A percentile compares a stretch with the other conserved stretches of the same genome.
phyloP scores from a whole-genome alignment of 495 filamentous ascomycete genomes.

The Venustampulla echinocandica region DNA sequence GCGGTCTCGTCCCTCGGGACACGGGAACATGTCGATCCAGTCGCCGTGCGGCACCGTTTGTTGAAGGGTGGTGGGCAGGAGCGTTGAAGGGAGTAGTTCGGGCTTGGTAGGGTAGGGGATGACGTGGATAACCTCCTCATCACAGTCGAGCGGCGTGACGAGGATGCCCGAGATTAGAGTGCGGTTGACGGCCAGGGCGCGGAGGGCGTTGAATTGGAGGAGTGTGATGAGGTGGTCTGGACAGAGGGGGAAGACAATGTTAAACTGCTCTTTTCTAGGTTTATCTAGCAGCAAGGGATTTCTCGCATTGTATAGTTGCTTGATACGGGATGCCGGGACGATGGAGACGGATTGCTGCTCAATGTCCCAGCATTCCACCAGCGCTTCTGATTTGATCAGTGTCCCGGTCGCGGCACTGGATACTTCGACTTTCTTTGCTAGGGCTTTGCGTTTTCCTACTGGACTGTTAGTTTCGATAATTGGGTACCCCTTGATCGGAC shows the following conservation, averaged over 20 bases:
- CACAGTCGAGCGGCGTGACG: conserved; percentile 25
- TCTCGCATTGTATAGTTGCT: conserved; percentile 33
- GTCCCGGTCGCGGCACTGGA: conserved; percentile 18
- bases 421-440: conserved; percentile 26
- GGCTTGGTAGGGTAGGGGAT: conserved; percentile 24
- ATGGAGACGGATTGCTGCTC: conserved; percentile 28
- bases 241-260: conserved; percentile 33
- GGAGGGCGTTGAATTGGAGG: conserved; percentile 38
- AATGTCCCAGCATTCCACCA: conserved; percentile 33
- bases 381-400: conserved; percentile 26
- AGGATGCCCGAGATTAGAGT: conserved; percentile 29
- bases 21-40: conserved; percentile 32
- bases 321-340: conserved; percentile 29
- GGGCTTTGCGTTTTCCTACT: conserved; percentile 32
- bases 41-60: conserved; percentile 26
- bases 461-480: conserved; percentile 22
- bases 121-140: conserved; percentile 27
- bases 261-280: conserved; percentile 22
- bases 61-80: conserved; percentile 26
- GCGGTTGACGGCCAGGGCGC: conserved; percentile 32
- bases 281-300: conserved; percentile 24
- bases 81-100: conserved; percentile 22
- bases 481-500: conserved; percentile 11
- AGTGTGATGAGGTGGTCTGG: conserved; percentile 40
- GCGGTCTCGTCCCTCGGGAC: conserved; percentile 21